phyloP scores from a whole-genome alignment of 73 alveolate species.

The Blepharisma stoltei region DNA sequence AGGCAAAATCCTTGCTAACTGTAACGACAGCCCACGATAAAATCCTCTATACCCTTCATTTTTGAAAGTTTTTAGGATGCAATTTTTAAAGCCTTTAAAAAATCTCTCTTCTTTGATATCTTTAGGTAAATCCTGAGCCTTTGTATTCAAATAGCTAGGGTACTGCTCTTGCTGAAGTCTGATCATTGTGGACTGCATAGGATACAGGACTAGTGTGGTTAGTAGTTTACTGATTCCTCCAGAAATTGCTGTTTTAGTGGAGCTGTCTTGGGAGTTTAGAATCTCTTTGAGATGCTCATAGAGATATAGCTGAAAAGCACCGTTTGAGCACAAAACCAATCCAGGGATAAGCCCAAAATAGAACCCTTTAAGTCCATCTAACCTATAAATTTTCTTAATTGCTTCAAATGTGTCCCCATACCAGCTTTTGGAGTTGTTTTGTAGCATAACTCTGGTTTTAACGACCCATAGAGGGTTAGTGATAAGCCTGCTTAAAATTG shows the following conservation, averaged over 20 bases:
- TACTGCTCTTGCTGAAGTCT: constrained; percentile 24
- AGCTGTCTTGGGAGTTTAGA: background rate
- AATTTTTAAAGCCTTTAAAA: constrained; percentile 12
- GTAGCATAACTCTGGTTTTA: constrained; percentile 22
- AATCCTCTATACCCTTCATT: constrained; percentile 29
- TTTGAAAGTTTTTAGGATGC: background rate
- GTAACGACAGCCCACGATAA: constrained; percentile 6
- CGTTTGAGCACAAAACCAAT: background rate
- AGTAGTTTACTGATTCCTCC: constrained; percentile 10
- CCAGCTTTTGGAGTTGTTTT: constrained; percentile 8
- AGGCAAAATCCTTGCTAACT: constrained; percentile 10
- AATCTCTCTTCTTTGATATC: background rate
- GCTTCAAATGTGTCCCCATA: constrained; percentile 27
- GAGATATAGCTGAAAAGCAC: background rate
- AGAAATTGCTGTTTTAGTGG: background rate
- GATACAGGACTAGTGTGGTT: background rate
- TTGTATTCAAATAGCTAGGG: background rate
- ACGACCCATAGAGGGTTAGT: constrained; percentile 29
- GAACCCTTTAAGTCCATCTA: constrained; percentile 19
- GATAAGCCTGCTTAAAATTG: background rate
- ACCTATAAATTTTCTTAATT: background rate
- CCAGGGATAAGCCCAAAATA: constrained; percentile 24
- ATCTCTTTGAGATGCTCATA: constrained; percentile 23
- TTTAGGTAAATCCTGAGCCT: background rate
- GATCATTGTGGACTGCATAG: background rate